These are phyloP conservation scores for Botrytis medusae DNA, from an alignment of 2,329 filamentous ascomycete genomes.

Conservation along the genomic window DNA sequence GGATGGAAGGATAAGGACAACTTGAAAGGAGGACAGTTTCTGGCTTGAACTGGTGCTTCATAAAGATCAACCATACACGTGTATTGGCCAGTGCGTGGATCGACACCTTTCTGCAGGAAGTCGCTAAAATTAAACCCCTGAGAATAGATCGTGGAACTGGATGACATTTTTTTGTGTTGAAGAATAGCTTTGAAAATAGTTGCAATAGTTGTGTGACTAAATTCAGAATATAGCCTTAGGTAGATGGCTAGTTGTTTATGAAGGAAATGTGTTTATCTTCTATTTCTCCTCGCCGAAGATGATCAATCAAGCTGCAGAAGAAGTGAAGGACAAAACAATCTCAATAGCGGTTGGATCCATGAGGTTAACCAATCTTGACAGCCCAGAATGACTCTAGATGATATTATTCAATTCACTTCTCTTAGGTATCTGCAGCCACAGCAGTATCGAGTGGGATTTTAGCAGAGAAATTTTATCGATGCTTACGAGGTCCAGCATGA, in stretches of 20 bases:
- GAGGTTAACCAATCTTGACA: background rate
- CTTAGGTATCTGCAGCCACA: background rate
- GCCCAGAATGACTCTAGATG: background rate
- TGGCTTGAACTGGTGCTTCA: constrained; percentile 15
- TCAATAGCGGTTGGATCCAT: background rate
- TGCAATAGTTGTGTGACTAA: background rate
- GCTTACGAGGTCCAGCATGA: background rate
- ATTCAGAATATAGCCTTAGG: background rate
- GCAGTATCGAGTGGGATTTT: background rate
- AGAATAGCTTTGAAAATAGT: background rate
- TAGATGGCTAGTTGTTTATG: background rate
- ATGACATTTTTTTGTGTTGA: background rate
- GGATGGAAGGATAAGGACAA: constrained; percentile 13
- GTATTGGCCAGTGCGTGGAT: constrained; percentile 18
- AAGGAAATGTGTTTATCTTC: background rate
- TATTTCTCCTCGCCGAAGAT: background rate
- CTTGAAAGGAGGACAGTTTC: constrained; percentile 19
- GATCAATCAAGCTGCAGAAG: background rate
- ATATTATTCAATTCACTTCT: background rate
- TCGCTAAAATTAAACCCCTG: constrained; percentile 15
- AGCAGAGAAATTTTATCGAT: background rate
- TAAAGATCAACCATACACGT: constrained; percentile 11
- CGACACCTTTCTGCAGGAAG: constrained; percentile 17
- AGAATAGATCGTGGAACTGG: constrained; percentile 10
- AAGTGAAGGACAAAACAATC: no score